phyloP scores from a whole-genome alignment of 306 rosid genomes.

The Casuarina equisetifolia region DNA sequence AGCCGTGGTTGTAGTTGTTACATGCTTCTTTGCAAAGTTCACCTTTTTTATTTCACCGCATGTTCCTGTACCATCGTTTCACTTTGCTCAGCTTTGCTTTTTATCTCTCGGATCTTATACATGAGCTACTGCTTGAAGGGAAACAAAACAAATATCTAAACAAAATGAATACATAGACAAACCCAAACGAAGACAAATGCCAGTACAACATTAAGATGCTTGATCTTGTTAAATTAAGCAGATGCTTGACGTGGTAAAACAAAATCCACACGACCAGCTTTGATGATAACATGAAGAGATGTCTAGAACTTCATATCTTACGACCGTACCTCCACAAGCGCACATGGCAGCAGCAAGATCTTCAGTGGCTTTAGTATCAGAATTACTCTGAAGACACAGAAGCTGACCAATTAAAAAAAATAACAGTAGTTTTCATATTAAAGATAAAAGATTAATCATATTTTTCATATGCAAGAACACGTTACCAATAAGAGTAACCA shows the following conservation, averaged over 20 bases:
- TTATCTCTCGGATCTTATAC: constrained; percentile 94
- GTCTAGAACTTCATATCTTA: background rate
- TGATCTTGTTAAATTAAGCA: background rate
- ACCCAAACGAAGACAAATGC: background rate
- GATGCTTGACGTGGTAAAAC: background rate
- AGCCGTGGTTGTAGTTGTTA: constrained; percentile 93
- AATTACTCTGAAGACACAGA: constrained; percentile 75
- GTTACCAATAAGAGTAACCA: background rate
- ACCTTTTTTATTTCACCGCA: constrained; percentile 96
- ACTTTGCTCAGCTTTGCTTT: constrained; percentile 94
- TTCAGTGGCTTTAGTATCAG: constrained; percentile 93
- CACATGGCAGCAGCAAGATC: constrained; percentile 96
- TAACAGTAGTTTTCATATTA: background rate
- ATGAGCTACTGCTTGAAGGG: constrained; percentile 72
- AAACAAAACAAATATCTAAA: constrained; percentile 12
- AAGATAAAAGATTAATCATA: background rate
- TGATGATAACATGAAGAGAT: background rate
- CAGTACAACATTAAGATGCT: constrained; percentile 8
- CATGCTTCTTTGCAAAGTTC: constrained; percentile 97
- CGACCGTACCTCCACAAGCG: constrained; percentile 68
- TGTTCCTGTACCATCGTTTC: constrained; percentile 99
- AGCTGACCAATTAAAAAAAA: constrained; percentile 25
- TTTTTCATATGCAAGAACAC: background rate
- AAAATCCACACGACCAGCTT: constrained; percentile 5
- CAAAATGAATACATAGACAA: background rate